A percentile compares a stretch with the other conserved stretches of the same genome.
These are phyloP conservation scores for Tricholoma terreum DNA, from an alignment of 768 basidiomycete species.

Conservation along the genomic window DNA sequence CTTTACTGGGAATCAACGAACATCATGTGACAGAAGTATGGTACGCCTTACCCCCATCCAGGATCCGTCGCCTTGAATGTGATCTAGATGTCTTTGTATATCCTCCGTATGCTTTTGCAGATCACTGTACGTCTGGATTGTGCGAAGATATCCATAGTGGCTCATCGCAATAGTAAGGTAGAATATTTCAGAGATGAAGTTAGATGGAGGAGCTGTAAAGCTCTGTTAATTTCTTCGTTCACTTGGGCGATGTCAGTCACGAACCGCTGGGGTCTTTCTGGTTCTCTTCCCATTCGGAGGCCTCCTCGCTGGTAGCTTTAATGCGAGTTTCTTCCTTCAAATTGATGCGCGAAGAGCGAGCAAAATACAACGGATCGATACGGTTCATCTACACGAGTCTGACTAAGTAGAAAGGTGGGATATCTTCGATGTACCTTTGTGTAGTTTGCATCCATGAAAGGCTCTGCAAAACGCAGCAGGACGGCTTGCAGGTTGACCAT, in stretches of 20 bases:
- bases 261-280: constrained; percentile 45
- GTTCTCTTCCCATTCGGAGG: constrained; percentile 62
- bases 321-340: constrained; percentile 90
- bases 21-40: neutral
- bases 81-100: constrained; percentile 72
- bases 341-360: constrained; percentile 67
- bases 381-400: constrained; percentile 67
- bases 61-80: constrained; percentile 68
- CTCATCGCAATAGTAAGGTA: constrained; percentile 84
- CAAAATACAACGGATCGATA: constrained; percentile 82
- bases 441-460: constrained; percentile 90
- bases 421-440: constrained; percentile 59
- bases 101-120: constrained; percentile 75
- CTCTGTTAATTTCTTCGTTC: neutral
- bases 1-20: constrained; percentile 31
- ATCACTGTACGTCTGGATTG: constrained; percentile 73
- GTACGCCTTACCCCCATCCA: constrained; percentile 72
- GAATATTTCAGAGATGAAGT: constrained; percentile 96
- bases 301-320: constrained; percentile 88
- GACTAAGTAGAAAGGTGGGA: neutral
- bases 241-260: constrained; percentile 5
- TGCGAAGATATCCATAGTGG: constrained; percentile 84
- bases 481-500: constrained; percentile 89
- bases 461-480: constrained; percentile 82
- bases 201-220: constrained; percentile 57